These are phyloP conservation scores for Alternaria conjuncta DNA, from an alignment of 2,329 filamentous ascomycete species.

Conservation along the genomic window DNA sequence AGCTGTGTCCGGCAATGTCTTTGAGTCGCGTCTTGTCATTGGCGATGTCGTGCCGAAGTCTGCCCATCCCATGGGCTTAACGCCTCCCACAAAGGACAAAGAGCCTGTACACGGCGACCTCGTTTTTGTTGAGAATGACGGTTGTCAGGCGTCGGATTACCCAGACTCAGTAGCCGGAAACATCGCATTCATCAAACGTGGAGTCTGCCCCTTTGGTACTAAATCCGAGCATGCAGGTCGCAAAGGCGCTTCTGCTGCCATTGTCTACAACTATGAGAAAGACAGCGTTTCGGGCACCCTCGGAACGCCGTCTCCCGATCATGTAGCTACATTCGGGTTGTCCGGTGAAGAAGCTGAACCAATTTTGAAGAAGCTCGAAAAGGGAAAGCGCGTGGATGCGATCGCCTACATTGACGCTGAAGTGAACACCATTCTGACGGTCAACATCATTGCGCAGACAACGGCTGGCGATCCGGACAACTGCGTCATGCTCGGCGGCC, in stretches of 20 bases:
- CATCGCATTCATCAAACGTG: slow-evolving; percentile 75
- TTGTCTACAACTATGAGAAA: slow-evolving; percentile 77
- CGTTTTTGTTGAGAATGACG: slow-evolving; percentile 43
- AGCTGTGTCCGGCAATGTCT: slow-evolving; percentile 45
- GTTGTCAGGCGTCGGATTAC: slow-evolving; percentile 61
- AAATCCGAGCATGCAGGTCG: slow-evolving; percentile 74
- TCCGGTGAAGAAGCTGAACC: slow-evolving; percentile 67
- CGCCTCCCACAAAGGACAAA: slow-evolving; percentile 46
- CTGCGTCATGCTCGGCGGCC: slow-evolving; percentile 51
- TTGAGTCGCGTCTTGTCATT: slow-evolving; percentile 46
- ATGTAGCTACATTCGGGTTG: slow-evolving; percentile 73
- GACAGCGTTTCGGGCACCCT: slow-evolving; percentile 70
- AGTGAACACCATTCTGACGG: slow-evolving; percentile 58
- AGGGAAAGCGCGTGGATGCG: slow-evolving; percentile 52
- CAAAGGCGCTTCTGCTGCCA: slow-evolving; percentile 73
- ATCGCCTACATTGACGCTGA: slow-evolving; percentile 56
- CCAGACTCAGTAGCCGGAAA: slow-evolving; percentile 65
- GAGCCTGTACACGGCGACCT: slow-evolving; percentile 46
- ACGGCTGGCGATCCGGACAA: slow-evolving; percentile 48
- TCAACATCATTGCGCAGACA: slow-evolving; percentile 51
- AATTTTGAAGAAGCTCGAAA: slow-evolving; percentile 57
- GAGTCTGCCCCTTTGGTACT: slow-evolving; percentile 72
- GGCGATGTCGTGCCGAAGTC: slow-evolving; percentile 44
- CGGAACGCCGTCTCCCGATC: slow-evolving; percentile 64
- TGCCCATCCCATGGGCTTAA: slow-evolving; percentile 44